phyloP scores from a whole-genome alignment of 129 eudicot genomes.

The Scalesia atractyloides region DNA sequence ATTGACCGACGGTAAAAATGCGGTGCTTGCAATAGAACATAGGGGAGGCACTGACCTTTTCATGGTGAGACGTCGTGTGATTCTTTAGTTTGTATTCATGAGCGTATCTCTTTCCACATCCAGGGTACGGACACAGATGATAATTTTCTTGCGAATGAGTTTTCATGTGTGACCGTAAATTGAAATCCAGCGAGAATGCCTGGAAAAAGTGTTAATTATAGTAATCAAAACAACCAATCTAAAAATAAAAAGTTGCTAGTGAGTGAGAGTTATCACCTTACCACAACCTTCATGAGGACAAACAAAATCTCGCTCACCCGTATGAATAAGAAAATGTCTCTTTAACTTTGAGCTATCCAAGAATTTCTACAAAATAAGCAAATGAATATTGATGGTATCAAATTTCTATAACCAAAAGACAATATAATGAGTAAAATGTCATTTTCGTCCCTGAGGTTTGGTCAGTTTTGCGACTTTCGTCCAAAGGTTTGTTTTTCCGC shows the following conservation, averaged over 20 bases:
- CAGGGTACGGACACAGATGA: conserved; percentile 87
- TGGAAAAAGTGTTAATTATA: conserved; percentile 33
- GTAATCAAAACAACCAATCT: background rate
- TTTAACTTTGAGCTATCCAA: conserved; percentile 96
- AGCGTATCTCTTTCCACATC: conserved; percentile 95
- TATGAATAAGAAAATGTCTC: conserved; percentile 92
- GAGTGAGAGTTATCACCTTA: conserved; percentile 61
- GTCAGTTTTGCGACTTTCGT: too few species aligned
- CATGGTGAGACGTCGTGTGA: conserved; percentile 82
- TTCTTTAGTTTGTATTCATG: conserved; percentile 96
- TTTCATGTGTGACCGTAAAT: conserved; percentile 89
- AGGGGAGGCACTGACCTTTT: conserved; percentile 55
- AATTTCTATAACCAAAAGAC: background rate
- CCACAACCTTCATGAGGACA: conserved; percentile 99
- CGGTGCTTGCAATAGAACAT: conserved; percentile 3
- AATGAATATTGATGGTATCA: background rate
- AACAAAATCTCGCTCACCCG: conserved; percentile 92
- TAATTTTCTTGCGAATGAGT: conserved; percentile 98
- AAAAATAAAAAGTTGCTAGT: background rate
- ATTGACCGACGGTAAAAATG: conserved; percentile 1
- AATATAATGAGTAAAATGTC: background rate
- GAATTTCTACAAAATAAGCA: conserved; percentile 79
- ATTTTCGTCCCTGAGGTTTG: too few species aligned
- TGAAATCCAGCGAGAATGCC: conserved; percentile 98
- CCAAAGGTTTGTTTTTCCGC: too few species aligned